phyloP scores from a whole-genome alignment of 2,329 filamentous ascomycete species.

The Blumeria hordei region DNA sequence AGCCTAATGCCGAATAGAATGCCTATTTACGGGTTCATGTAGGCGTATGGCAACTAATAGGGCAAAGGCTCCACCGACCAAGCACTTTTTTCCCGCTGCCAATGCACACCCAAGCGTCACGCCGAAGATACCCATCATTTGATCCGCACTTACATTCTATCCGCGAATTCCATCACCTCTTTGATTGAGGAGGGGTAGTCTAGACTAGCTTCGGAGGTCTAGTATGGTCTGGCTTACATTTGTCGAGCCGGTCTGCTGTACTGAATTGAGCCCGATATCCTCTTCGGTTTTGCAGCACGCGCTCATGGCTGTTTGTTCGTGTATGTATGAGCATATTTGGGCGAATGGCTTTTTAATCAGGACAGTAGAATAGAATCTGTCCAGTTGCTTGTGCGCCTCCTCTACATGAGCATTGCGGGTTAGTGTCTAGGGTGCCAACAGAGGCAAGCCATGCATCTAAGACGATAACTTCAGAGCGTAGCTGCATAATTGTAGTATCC shows the following conservation, averaged over 20 bases:
- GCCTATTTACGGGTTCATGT: too few relatives aligned
- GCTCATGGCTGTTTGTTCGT: not conserved
- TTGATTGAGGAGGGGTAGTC: not conserved
- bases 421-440: not conserved
- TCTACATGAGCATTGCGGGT: not conserved
- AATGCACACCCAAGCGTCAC: too few relatives aligned
- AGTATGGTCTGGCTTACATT: not conserved
- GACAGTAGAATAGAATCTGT: not conserved
- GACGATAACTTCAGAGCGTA: not conserved
- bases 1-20: too few relatives aligned
- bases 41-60: too few relatives aligned
- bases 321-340: not conserved
- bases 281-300: not conserved
- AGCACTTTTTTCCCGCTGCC: too few relatives aligned
- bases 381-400: not conserved
- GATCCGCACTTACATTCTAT: too few relatives aligned
- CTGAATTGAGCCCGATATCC: not conserved
- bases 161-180: not conserved
- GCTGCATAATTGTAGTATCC: not conserved
- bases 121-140: too few relatives aligned
- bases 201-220: not conserved
- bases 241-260: not conserved
- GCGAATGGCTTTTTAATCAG: not conserved
- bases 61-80: too few relatives aligned
- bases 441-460: not conserved